Base-by-base conservation (phyloP, 78 protist species). In the Blattamonas nauphoetae region DNA sequence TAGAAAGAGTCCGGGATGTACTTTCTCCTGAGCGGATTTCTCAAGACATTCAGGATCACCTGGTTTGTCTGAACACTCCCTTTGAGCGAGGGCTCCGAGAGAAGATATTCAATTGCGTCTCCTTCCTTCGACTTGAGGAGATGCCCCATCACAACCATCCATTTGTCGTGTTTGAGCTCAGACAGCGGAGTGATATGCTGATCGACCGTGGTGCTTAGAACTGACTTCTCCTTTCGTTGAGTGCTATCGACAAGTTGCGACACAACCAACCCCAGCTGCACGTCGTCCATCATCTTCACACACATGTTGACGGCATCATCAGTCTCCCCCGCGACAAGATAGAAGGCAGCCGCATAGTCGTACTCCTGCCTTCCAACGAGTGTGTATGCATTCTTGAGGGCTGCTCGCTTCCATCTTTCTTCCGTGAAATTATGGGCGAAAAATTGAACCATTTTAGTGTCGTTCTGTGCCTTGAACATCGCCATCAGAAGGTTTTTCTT, bases 321-420 rank as follows among this genome's bases (percentile, higher is more conserved):
- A 2, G 81, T 0, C 1, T 32, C 3, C 0, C 81, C 81, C 0
- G 78, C 89, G 3, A 91, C 89, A 36, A 91, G 82, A 79, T 88
- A 91, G 44, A 89, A 91, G 0, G 91, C 93, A 1, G 4, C 88
- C 0, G 93, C 91, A 29, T 86, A 77, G 71, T n/a, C 71, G 36
- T 77, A 88, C 38, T 88, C 33, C n/a, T 86, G 93, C 85, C 87
- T 43, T 41, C 55, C 0, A 21, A 91, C 1, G 45, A 91, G 78
- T 35, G 41, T 63, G 42, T 78, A 91, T 1, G 93, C 93, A 35
- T 91, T 91, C 64, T 89, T 88, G 1, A 34, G 64, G 1, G 93
- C 93, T 3, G 91, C 89, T 11, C 87, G 33, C 34, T 33, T 44
- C 91, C 91, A 88, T 0, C 93, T 88, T 33, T 64, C 87, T 3